Percentiles rank a stretch among this genome's conserved stretches.
phyloP scores from a whole-genome alignment of 345 rosid genomes.

The Brassica napus region Da-Ae NC_063443.1:11695001-11695500 shows the following conservation, averaged over 20 bases:
- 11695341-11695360: constrained; percentile 92
- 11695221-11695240: constrained; percentile 55
- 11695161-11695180: background rate
- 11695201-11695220: constrained; percentile 33
- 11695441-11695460: constrained; percentile 85
- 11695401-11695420: background rate
- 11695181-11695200: constrained; percentile 18
- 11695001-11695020: constrained; percentile 38
- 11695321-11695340: constrained; percentile 71
- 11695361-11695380: constrained; percentile 59
- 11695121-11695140: constrained; percentile 28
- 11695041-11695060: constrained; percentile 31
- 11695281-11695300: constrained; percentile 72
- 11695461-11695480: constrained; percentile 88
- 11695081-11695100: constrained; percentile 49
- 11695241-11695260: constrained; percentile 78
- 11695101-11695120: constrained; percentile 48
- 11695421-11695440: constrained; percentile 52
- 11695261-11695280: constrained; percentile 74
- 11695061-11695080: constrained; percentile 63
- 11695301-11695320: constrained; percentile 62
- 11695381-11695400: constrained; percentile 43
- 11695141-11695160: constrained; percentile 16
- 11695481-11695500: constrained; percentile 64
- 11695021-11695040: constrained; percentile 17